Base-by-base conservation (phyloP, 371 early-diverging fungal species). In the Dichotomocladium elegans region DNA sequence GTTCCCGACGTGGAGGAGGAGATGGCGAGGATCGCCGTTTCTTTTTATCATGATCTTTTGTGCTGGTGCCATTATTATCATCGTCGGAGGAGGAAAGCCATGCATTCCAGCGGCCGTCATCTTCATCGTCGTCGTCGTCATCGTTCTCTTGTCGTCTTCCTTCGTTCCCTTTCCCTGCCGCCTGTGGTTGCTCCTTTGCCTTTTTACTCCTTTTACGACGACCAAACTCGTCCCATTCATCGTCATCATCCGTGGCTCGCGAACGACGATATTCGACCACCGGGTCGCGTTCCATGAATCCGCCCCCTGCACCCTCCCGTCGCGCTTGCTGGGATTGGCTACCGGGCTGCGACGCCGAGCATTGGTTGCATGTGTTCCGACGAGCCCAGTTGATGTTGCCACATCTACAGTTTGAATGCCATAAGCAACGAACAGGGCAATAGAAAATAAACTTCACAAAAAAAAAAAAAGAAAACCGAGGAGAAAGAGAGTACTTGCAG, bases 221-320 rank as follows among this genome's bases (percentile, higher is more conserved):
- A 9, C 66, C 66, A 51, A 66, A 66, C 37, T 66, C 66, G 49
- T 66, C 66, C 56, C 59, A 66, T 42, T 66, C 66, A 34, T 66
- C 66, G 28, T 62, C 62, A 15, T 59, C 59, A 27, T 66, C 62
- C n/a, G 50, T 45, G 26, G 47, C 53, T 12, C 54, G 45, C 1
- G 54, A 42, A 42, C 34, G 25, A 5, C 57, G 54, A 47, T 62
- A 66, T 27, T 62, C 60, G n/a, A 63, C 57, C 15, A 59, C 59
- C 22, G 41, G 35, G 40, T 66, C 67, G n/a, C 67, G 55, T 49
- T 66, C 67, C 56, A 66, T 46, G 40, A 46, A 66, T 15, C 67
- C 67, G 11, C 67, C 67, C 19, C 67, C 67, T 11, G 63, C 60
- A n/a, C 67, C 67, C 54, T 66, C 63, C 9, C 67, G 60, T n/a